Base-by-base conservation (phyloP, 225 moss, liverwort and hornwort species). In the Sphagnum contortum region DNA sequence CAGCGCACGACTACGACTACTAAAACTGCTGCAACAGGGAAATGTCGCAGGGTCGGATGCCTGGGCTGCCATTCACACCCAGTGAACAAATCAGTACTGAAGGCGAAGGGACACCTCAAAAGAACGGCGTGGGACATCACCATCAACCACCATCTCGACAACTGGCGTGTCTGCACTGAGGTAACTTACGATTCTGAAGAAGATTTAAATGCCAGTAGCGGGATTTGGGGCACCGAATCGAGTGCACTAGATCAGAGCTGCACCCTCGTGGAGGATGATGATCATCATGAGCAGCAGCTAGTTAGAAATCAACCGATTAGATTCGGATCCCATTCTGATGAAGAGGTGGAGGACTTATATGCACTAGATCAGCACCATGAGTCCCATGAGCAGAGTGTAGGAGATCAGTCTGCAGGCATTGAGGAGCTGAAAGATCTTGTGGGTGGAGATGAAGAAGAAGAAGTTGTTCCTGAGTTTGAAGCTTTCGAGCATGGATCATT, bases 101-200 rank as follows among this genome's bases (percentile, higher is more conserved):
- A 83, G 49, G 83, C 77, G 6, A 83, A 83, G 63, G 83, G 83
- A 1, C 65, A 77, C 48, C 54, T 69, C 2, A 83, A 80, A 60
- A 72, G 80, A 8, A 70, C 75, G 1, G 67, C 77, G 57, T 80
- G 80, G 2, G 80, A 83, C 14, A 83, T 83, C 57, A 79, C 83
- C 4, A 83, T 76, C 72, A 83, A 74, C 8, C 77, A 77, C 58
- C 68, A 74, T 4, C 9, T 77, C 9, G 72, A 76, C 0, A 80
- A 83, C 47, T 83, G 83, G 83, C 70, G 80, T 7, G 72, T 83
- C 29, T 29, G 29, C 29, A 29, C 29, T 29, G 29, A 29, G 29
- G 29, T 29, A 29, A 29, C 29, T 29, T 29, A 29, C 29, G 29
- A 29, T 29, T 29, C 29, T 29, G 29, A 29, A 29, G 29, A 0